These are phyloP conservation scores for Vicia villosa DNA, from an alignment of 306 rosid species.

Conservation along the genomic window DNA sequence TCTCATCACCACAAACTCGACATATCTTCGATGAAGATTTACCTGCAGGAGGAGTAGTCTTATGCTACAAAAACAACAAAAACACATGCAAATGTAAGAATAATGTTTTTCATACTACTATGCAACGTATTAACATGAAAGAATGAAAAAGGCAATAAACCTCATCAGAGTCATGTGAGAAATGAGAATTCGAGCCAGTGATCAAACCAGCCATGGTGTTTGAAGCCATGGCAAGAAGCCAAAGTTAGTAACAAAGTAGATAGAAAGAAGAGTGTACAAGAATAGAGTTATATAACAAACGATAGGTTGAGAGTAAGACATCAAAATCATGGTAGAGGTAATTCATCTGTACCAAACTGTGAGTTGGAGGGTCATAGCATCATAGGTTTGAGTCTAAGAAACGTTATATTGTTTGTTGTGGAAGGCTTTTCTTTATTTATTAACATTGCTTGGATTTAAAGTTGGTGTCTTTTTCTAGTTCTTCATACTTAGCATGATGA, in stretches of 20 bases:
- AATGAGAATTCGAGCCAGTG: conserved; percentile 59
- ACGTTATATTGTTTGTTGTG: conserved; percentile 57
- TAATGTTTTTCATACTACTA: background rate
- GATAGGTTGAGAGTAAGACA: conserved; percentile 41
- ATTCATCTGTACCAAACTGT: conserved; percentile 63
- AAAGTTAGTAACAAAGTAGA: conserved; percentile 6
- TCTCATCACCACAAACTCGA: conserved; percentile 86
- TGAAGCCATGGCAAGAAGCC: conserved; percentile 56
- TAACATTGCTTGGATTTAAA: conserved; percentile 55
- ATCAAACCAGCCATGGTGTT: conserved; percentile 84
- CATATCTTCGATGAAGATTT: conserved; percentile 56
- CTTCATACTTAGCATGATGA: conserved; percentile 7
- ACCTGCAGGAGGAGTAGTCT: conserved; percentile 41
- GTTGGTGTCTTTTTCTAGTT: conserved; percentile 40
- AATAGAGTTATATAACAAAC: conserved; percentile 56
- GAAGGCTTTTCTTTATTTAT: conserved; percentile 43
- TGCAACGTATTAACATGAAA: background rate
- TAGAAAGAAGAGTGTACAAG: conserved; percentile 30
- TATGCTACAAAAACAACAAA: conserved; percentile 40
- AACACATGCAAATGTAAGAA: background rate
- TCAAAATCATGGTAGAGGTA: conserved; percentile 29
- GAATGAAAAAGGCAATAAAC: conserved; percentile 25
- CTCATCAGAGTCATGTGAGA: conserved; percentile 55
- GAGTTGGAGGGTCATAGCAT: conserved; percentile 82
- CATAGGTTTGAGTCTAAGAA: conserved; percentile 68